Evolutionary conservation across 257 asterid genomes (phyloP).

Genomic region (Cynanchum wilfordii): DNA sequence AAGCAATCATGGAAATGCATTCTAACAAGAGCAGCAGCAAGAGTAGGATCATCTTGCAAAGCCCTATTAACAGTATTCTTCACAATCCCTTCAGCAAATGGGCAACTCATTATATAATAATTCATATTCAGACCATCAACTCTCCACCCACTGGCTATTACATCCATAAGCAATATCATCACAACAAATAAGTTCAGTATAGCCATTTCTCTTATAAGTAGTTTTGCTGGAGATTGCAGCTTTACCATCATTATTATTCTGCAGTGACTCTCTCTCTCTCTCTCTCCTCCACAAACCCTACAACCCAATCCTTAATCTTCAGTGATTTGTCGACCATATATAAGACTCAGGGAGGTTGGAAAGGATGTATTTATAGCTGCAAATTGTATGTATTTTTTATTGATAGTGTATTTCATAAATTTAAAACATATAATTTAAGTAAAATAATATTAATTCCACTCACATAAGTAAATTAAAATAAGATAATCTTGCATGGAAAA

Average conservation of each 20-base stretch:
- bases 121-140: constrained; percentile 54
- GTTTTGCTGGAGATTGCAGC: not conserved
- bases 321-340: not conserved
- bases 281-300: no score
- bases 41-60: constrained; percentile 63
- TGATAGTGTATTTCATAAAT: no score
- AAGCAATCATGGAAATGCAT: constrained; percentile 99
- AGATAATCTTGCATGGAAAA: constrained; percentile 28
- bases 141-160: constrained; percentile 30
- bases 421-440: no score
- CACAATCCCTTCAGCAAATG: constrained; percentile 51
- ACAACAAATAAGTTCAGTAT: constrained; percentile 20
- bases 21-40: constrained; percentile 74
- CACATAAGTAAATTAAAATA: not conserved
- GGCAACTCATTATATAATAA: constrained; percentile 65
- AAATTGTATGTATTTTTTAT: not conserved
- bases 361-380: constrained; percentile 12
- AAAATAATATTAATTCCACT: no score
- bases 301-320: no score
- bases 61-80: constrained; percentile 51
- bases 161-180: constrained; percentile 27
- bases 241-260: not conserved
- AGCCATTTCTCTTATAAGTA: constrained; percentile 25
- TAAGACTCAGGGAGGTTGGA: not conserved
- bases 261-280: no score